Evolutionary conservation across 306 rosid species (phyloP).

Genomic region (Cucurbita ficifolia): DNA sequence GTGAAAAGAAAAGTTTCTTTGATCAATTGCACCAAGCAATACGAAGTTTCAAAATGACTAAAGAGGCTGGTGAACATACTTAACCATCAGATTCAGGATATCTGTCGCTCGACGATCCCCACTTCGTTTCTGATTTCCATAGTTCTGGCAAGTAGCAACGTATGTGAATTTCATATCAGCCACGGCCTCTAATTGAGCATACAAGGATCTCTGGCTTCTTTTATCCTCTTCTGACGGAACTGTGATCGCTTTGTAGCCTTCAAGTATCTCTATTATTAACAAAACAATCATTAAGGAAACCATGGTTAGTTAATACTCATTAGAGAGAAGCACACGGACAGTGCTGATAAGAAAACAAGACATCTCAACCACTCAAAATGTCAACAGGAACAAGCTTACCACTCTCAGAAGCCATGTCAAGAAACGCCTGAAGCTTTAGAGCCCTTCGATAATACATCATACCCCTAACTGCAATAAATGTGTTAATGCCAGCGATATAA

Average conservation of each 20-base stretch:
- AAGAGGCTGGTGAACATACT: conserved; percentile 50
- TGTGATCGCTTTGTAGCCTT: conserved; percentile 78
- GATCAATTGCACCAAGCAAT: conserved; percentile 9
- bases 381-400: conserved; percentile 34
- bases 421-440: conserved; percentile 95
- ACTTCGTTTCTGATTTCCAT: conserved; percentile 87
- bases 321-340: not conserved
- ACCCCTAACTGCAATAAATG: conserved; percentile 65
- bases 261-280: conserved; percentile 60
- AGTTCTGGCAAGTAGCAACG: conserved; percentile 89
- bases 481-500: conserved; percentile 8
- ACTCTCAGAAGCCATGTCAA: conserved; percentile 80
- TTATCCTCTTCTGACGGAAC: conserved; percentile 81
- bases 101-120: conserved; percentile 98
- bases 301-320: not conserved
- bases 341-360: not conserved
- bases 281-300: conserved; percentile 4
- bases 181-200: conserved; percentile 80
- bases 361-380: not conserved
- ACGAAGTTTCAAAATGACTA: conserved; percentile 9
- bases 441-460: conserved; percentile 98
- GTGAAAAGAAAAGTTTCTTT: conserved; percentile 10
- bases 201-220: conserved; percentile 78
- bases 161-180: conserved; percentile 96
- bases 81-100: conserved; percentile 89